These are phyloP conservation scores for Fragaria iinumae DNA, from an alignment of 306 rosid species.

Conservation along the genomic window DNA sequence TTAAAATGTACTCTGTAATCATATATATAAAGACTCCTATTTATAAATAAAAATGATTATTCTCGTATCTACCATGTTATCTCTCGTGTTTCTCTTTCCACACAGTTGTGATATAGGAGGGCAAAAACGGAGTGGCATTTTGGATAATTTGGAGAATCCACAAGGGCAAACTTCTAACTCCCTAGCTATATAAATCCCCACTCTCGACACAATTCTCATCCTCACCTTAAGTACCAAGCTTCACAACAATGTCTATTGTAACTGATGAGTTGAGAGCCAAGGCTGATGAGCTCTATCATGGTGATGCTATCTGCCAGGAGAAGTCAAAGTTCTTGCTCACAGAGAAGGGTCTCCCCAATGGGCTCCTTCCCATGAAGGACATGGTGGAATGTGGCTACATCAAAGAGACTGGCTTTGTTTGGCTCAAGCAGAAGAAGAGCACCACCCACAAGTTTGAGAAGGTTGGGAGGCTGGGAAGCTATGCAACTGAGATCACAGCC, in stretches of 20 bases:
- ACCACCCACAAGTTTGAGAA: constrained; percentile 70
- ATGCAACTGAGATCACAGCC: constrained; percentile 73
- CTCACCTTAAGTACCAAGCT: neutral
- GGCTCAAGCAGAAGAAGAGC: constrained; percentile 79
- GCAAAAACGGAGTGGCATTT: constrained; percentile 24
- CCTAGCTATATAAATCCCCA: constrained; percentile 41
- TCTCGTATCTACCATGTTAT: too few species aligned
- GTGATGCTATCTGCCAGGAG: constrained; percentile 59
- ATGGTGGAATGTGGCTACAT: constrained; percentile 72
- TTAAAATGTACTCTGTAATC: too few species aligned
- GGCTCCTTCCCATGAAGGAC: constrained; percentile 71
- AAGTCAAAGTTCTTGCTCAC: constrained; percentile 52
- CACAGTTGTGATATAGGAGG: too few species aligned
- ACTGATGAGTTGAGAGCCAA: constrained; percentile 50
- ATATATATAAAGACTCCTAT: too few species aligned
- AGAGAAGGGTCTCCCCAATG: constrained; percentile 65
- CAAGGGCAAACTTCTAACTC: constrained; percentile 34
- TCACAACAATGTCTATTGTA: constrained; percentile 42
- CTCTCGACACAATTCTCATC: neutral
- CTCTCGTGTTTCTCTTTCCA: too few species aligned
- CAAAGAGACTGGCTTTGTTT: constrained; percentile 66
- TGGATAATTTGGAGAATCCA: neutral
- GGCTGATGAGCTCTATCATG: constrained; percentile 65
- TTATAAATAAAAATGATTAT: too few species aligned
- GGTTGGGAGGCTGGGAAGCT: constrained; percentile 60